phyloP scores from a whole-genome alignment of 805 yeast genomes.

The Ogataea parapolymorpha region DNA sequence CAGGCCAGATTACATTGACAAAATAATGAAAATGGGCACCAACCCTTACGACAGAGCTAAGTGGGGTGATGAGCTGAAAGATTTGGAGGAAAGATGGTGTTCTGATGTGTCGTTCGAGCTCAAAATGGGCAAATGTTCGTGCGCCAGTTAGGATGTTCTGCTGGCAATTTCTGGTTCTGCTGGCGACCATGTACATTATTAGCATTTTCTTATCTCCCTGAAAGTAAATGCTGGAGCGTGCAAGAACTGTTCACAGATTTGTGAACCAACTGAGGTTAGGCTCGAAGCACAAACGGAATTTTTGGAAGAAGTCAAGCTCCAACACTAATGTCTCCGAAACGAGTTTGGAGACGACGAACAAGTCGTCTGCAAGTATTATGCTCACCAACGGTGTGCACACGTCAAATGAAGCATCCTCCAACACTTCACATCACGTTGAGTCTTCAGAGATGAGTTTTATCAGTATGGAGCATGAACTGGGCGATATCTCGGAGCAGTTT shows the following conservation, averaged over 20 bases:
- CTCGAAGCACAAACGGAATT: not conserved
- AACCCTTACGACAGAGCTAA: conserved; percentile 66
- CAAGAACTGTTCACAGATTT: not conserved
- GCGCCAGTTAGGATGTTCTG: conserved; percentile 42
- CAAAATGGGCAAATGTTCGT: conserved; percentile 71
- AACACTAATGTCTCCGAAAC: not conserved
- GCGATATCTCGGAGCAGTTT: conserved; percentile 1
- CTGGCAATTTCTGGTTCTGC: not conserved
- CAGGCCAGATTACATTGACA: conserved; percentile 51
- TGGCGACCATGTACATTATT: not conserved
- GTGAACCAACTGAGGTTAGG: not conserved
- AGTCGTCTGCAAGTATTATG: too few relatives aligned
- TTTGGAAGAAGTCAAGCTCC: not conserved
- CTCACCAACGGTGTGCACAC: too few relatives aligned
- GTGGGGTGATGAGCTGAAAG: conserved; percentile 68
- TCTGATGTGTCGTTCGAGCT: conserved; percentile 49
- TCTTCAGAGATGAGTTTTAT: not conserved
- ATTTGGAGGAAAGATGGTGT: conserved; percentile 59
- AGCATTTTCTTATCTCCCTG: too few relatives aligned
- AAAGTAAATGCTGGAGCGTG: not conserved
- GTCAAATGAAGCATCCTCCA: too few relatives aligned
- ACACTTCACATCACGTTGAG: not conserved
- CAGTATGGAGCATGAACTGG: not conserved
- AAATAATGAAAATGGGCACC: conserved; percentile 66
- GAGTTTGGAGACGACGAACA: too few relatives aligned